Evolutionary conservation across 2,329 filamentous ascomycete genomes (phyloP).

Genomic region (Pseudocercospora eumusae): DNA sequence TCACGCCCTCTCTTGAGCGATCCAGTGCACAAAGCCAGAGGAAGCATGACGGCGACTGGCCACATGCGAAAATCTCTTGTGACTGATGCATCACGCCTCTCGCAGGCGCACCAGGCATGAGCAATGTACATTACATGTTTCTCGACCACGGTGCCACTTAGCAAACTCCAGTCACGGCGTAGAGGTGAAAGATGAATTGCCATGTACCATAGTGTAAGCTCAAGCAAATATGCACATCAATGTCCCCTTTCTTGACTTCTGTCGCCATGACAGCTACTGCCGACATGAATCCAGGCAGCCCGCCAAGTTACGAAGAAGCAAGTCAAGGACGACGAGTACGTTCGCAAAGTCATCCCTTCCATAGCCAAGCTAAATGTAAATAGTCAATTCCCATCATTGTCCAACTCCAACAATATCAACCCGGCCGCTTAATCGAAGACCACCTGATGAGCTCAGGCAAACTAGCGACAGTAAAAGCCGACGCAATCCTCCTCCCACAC

Average conservation of each 20-base stretch:
- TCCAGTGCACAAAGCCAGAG: background rate
- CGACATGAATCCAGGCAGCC: background rate
- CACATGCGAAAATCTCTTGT: background rate
- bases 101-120: background rate
- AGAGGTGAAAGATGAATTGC: background rate
- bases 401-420: conserved; percentile 15
- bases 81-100: background rate
- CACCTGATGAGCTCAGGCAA: conserved; percentile 12
- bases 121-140: background rate
- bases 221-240: background rate
- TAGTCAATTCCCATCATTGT: conserved; percentile 18
- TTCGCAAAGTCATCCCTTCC: background rate
- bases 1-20: too few species aligned
- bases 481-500: conserved; percentile 15
- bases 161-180: background rate
- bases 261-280: background rate
- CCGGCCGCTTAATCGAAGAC: conserved; percentile 7
- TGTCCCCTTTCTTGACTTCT: background rate
- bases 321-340: background rate
- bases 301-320: conserved; percentile 2
- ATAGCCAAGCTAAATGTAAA: background rate
- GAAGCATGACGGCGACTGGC: background rate
- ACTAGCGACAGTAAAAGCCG: conserved; percentile 1
- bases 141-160: background rate
- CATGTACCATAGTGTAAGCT: conserved; percentile 4